Evolutionary conservation across 2,329 filamentous ascomycete genomes (phyloP).

Genomic region (Colletotrichum euphorbiae): DNA sequence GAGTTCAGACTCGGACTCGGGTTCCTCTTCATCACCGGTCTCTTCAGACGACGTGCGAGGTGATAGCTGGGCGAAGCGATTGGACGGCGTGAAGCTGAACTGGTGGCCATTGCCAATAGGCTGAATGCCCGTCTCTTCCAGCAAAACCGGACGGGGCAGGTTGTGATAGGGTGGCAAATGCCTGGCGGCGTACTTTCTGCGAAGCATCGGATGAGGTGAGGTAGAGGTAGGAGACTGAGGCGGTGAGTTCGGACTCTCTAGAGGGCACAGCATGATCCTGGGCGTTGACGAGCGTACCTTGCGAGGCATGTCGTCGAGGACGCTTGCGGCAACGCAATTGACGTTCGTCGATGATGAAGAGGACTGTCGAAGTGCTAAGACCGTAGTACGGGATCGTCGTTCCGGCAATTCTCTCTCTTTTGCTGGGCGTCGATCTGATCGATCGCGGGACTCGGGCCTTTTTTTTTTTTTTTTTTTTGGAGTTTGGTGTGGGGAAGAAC

Average conservation of each 20-base stretch:
- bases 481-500: slow-evolving; percentile 33
- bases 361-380: background rate
- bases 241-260: slow-evolving; percentile 58
- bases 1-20: slow-evolving; percentile 23
- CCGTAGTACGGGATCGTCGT: background rate
- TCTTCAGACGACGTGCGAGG: slow-evolving; percentile 48
- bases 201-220: slow-evolving; percentile 47
- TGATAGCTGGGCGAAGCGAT: slow-evolving; percentile 46
- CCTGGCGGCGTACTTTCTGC: slow-evolving; percentile 47
- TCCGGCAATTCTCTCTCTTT: slow-evolving; percentile 1
- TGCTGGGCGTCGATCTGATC: slow-evolving; percentile 30
- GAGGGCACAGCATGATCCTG: slow-evolving; percentile 52
- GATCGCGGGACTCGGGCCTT: slow-evolving; percentile 22
- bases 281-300: slow-evolving; percentile 57
- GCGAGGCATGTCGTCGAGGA: slow-evolving; percentile 45
- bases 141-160: slow-evolving; percentile 45
- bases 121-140: slow-evolving; percentile 55
- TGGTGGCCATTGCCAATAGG: slow-evolving; percentile 56
- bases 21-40: slow-evolving; percentile 40
- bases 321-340: slow-evolving; percentile 13
- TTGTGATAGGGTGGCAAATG: slow-evolving; percentile 49
- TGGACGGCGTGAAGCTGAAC: slow-evolving; percentile 51
- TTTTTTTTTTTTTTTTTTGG: slow-evolving; percentile 25
- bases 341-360: background rate
- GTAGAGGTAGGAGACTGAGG: slow-evolving; percentile 58